These are phyloP conservation scores for Triticum aestivum DNA, from an alignment of 176 grass and related monocot species.

Conservation along the genomic window IWGSC_CS_RefSeq_v2.1 NC_057805.1:509924821-509925320, in stretches of 20 bases:
- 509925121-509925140: constrained; percentile 97
- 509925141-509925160: constrained; percentile 78
- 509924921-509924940: constrained; percentile 71
- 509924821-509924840: not conserved
- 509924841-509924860: constrained; percentile 79
- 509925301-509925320: constrained; percentile 29
- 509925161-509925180: constrained; percentile 69
- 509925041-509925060: not conserved
- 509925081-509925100: constrained; percentile 56
- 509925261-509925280: not conserved
- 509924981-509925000: not conserved
- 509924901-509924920: constrained; percentile 70
- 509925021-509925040: not conserved
- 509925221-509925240: not conserved
- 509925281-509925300: not conserved
- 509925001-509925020: not conserved
- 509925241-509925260: not conserved
- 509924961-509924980: constrained; percentile 74
- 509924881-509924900: constrained; percentile 80
- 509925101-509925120: constrained; percentile 78
- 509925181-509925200: not conserved
- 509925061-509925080: constrained; percentile 27
- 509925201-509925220: not conserved
- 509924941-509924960: constrained; percentile 94
- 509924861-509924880: constrained; percentile 77